Evolutionary conservation across 1,139 yeast genomes (phyloP), one percentile per base, ranked within the genome.

Genomic region (Geotrichum candidum): DNA sequence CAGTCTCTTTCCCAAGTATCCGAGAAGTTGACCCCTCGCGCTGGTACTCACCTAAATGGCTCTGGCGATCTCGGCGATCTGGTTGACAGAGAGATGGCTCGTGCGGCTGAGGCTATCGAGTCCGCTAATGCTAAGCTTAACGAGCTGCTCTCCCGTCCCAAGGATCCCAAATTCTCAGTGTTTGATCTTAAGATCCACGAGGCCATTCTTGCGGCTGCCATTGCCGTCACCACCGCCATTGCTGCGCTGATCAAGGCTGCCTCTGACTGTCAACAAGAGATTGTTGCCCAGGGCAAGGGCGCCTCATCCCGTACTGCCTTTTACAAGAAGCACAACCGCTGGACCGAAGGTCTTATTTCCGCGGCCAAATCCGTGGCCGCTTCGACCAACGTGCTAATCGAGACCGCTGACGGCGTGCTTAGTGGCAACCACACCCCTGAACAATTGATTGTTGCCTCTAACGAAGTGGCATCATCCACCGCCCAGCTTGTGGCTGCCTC

Each of bases 401-500:
- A 85, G 66, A 88, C 91, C 31, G 96, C 97, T 0, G 96, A 90
- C 75, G 96, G 96, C 25, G 91, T 90, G 22, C 78, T 90, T 56
- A 80, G 82, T 60, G 81, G 82, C 10, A 74, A 75, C 25, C 86
- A 86, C 68, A 79, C 90, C 0, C 91, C 87, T 64, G 97, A 91
- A 72, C 90, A 90, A 74, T 82, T 90, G 65, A 88, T 90, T 68
- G 97, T 90, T 48, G 95, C 96, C 0, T 88, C 96, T 0, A 90
- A 89, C 70, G 96, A 90, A 72, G 96, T 91, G 27, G 95, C 96
- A 0, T 94, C 96, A 0, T 87, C 96, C 0, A 90, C 97, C 0
- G 96, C 96, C 1, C 97, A 90, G 77, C 80, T 90, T 59, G 97
- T 91, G 9, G 94, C 97, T 5, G 96, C 97, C 0, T 87, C 97